Evolutionary conservation across 78 protist genomes (phyloP), one percentile per base, ranked within the genome.

Genomic region (Dictyostelium discoideum): DNA sequence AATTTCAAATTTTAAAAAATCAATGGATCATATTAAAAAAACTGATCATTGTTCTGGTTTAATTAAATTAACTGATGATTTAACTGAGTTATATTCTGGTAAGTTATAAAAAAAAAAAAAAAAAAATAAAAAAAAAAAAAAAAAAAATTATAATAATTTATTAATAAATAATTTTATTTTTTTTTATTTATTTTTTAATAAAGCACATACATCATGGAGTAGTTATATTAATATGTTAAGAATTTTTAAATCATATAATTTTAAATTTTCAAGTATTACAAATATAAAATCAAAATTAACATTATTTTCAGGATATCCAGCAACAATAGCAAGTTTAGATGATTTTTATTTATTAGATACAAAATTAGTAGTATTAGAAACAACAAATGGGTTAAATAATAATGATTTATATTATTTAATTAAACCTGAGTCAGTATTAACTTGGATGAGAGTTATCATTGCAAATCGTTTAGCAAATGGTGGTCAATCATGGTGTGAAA

Each of bases 371-470:
- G 84, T 94, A 42, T 37, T 65, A 6, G 97, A 95, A 77, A 96
- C 97, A 39, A 97, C 98, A 0, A 69, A 93, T 60, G 77, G 48
- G 16, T 20, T 93, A 26, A 77, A 37, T 26, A 97, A 97, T 63
- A 85, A 86, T 72, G 32, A 80, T 26, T 46, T 97, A 6, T 94
- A 78, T 63, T 20, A 90, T n/a, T 11, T 29, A 3, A 67, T 97
- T 63, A 50, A 22, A 22, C 90, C 97, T 85, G 37, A 93, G 2
- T 54, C 97, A 2, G 87, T 96, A 37, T 80, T 81, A 9, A 73
- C 60, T 40, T 97, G 97, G 97, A 84, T 96, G 37, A 76, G 98
- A 50, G 97, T 87, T 24, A 84, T 79, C 1, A 92, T 97, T 16
- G 87, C 98, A 22, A 96, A 95, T 46, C 48, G 97, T 54, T 16